These are phyloP conservation scores for Lichtheimia ramosa DNA, from an alignment of 371 early-diverging fungal genomes.

Conservation along the genomic window DNA sequence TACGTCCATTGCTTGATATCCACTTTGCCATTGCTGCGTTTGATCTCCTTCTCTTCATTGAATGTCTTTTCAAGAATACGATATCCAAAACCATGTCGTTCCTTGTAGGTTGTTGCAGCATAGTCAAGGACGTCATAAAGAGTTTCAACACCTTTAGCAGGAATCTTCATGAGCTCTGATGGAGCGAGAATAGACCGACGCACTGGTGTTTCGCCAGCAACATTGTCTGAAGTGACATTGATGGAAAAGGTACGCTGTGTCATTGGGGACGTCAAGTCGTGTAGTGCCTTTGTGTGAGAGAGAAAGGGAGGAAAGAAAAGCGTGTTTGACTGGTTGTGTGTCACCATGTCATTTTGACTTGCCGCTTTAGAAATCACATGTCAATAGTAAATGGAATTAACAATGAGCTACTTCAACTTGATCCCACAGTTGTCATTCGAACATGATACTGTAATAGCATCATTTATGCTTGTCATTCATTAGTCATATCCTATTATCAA, in stretches of 20 bases:
- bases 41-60: constrained; percentile 74
- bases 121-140: constrained; percentile 68
- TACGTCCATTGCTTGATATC: constrained; percentile 80
- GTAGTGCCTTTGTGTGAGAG: not conserved
- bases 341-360: too few relatives aligned
- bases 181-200: constrained; percentile 60
- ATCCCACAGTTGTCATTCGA: too few relatives aligned
- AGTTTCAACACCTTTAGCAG: constrained; percentile 59
- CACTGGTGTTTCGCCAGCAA: not conserved
- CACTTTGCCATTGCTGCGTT: constrained; percentile 61
- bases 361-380: too few relatives aligned
- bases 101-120: constrained; percentile 41
- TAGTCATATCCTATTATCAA: too few relatives aligned
- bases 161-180: constrained; percentile 48
- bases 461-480: too few relatives aligned
- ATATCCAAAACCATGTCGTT: constrained; percentile 64
- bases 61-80: constrained; percentile 65
- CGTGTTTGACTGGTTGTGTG: not conserved
- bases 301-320: not conserved
- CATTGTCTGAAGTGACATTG: not conserved
- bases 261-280: not conserved
- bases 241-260: constrained; percentile 1
- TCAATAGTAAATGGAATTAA: too few relatives aligned
- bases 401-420: too few relatives aligned
- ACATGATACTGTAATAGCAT: too few relatives aligned